phyloP scores from a whole-genome alignment of 805 yeast species.

The Candida sithepensis region DNA sequence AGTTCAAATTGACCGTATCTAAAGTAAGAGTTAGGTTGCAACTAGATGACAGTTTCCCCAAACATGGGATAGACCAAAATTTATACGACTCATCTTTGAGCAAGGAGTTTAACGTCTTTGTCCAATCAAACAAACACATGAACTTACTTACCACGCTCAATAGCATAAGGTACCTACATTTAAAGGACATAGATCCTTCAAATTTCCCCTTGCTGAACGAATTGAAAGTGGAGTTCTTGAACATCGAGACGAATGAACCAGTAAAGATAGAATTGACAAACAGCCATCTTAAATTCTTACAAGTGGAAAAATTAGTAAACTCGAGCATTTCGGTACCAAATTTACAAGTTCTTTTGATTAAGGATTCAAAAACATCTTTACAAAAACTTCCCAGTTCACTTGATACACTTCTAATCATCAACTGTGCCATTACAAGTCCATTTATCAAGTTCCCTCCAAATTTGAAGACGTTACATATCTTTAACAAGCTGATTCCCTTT shows the following conservation, averaged over 20 bases:
- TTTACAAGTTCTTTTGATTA: background rate
- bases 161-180: background rate
- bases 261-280: background rate
- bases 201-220: background rate
- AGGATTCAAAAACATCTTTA: background rate
- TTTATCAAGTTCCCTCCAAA: background rate
- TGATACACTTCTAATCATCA: background rate
- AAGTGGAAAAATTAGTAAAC: background rate
- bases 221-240: background rate
- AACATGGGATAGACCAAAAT: background rate
- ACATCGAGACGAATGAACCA: conserved; percentile 1
- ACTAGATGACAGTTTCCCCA: background rate
- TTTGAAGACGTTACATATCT: background rate
- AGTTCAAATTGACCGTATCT: background rate
- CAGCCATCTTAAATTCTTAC: background rate
- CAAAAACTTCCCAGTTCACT: background rate
- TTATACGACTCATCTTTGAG: background rate
- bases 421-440: background rate
- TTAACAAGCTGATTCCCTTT: background rate
- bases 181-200: background rate
- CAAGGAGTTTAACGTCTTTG: background rate
- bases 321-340: background rate
- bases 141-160: background rate
- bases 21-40: background rate
- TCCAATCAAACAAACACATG: background rate